phyloP scores from a whole-genome alignment of 2,329 filamentous ascomycete genomes.

The Rhytidhysteron rufulum region DNA sequence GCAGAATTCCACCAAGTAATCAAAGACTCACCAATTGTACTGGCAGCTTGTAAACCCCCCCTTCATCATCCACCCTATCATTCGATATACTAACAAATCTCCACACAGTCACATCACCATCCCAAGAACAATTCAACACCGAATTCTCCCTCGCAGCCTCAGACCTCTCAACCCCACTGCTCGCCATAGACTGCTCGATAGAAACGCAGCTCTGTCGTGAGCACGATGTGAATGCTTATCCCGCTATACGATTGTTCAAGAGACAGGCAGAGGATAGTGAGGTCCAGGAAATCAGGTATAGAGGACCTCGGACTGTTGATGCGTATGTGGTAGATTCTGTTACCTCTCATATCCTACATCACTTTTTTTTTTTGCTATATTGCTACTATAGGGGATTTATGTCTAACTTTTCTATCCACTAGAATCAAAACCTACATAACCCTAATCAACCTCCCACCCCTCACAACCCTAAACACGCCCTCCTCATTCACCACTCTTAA shows the following conservation, averaged over 20 bases:
- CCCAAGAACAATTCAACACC: conserved; percentile 9
- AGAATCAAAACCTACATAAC: conserved; percentile 12
- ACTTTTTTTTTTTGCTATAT: background rate
- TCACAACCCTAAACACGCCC: conserved; percentile 10
- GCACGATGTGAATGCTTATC: conserved; percentile 20
- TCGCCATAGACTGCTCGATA: conserved; percentile 16
- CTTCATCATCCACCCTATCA: too few species aligned
- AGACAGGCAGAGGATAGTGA: background rate
- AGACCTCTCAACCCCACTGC: conserved; percentile 8
- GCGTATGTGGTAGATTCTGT: background rate
- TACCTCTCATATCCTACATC: too few species aligned
- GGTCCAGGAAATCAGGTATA: too few species aligned
- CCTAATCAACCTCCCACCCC: conserved; percentile 11
- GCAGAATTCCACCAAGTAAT: conserved; percentile 7
- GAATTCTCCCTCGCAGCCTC: conserved; percentile 8
- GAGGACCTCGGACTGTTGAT: conserved; percentile 11
- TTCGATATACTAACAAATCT: background rate
- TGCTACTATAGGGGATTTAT: background rate
- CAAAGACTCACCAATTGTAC: conserved; percentile 5
- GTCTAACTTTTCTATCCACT: too few species aligned
- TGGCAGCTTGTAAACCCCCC: conserved; percentile 13
- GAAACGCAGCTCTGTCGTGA: conserved; percentile 13
- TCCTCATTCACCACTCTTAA: conserved; percentile 12
- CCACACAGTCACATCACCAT: conserved; percentile 12
- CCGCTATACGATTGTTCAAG: conserved; percentile 15